Conservation (phyloP, 345 rosid genomes). For the Eucalyptus paniculata region DNA sequence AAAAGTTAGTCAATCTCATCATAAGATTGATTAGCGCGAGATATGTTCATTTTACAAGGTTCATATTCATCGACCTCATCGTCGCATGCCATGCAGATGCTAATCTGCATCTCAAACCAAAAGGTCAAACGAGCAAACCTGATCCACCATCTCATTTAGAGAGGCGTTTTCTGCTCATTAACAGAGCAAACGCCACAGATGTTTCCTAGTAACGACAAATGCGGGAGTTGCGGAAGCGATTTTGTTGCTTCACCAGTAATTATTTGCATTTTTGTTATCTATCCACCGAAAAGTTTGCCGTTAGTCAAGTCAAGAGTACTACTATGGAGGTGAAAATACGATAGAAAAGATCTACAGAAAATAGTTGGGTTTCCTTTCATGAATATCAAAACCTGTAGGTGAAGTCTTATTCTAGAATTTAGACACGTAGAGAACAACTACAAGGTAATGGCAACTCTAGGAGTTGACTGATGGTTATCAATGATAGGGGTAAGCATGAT, state of each 20-base stretch:
- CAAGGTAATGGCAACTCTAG: background rate
- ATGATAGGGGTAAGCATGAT: no score
- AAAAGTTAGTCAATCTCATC: background rate
- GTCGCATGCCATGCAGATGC: background rate
- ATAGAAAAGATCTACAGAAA: background rate
- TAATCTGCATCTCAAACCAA: background rate
- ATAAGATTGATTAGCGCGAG: background rate
- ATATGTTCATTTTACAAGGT: background rate
- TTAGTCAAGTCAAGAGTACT: background rate
- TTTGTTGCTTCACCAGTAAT: background rate
- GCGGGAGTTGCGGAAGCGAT: background rate
- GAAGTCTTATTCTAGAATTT: background rate
- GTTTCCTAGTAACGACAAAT: background rate
- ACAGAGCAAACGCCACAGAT: background rate
- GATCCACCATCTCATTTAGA: background rate
- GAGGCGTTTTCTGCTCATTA: background rate
- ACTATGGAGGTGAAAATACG: background rate
- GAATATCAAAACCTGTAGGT: background rate
- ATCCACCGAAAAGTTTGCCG: background rate
- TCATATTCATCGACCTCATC: background rate
- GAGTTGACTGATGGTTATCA: background rate
- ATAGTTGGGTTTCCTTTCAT: background rate
- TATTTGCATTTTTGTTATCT: background rate
- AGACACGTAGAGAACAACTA: background rate
- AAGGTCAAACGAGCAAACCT: background rate